A percentile compares a stretch with the other conserved stretches of the same genome.
Evolutionary conservation across 1,284 basidiomycete genomes (phyloP).

Genomic region (Fomitopsis palustris): DNA sequence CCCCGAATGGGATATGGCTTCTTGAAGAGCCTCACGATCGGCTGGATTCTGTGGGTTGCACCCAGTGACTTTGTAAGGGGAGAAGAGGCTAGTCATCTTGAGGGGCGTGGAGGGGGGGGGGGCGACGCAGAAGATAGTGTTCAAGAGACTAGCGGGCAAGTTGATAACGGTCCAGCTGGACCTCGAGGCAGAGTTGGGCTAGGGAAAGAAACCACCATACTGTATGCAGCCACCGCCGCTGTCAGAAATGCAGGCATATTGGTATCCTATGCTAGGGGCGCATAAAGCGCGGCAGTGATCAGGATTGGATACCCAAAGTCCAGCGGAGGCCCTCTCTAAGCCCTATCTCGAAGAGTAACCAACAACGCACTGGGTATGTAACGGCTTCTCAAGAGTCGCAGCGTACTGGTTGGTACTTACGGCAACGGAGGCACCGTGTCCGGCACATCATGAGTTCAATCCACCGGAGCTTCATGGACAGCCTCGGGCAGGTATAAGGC

Average conservation of each 20-base stretch:
- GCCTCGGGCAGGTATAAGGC: no score
- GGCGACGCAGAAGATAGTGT: background rate
- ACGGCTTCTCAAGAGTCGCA: no score
- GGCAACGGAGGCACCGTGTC: no score
- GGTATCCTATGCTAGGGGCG: no score
- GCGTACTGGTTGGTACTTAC: no score
- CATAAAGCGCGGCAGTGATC: no score
- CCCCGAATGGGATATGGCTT: constrained; percentile 11
- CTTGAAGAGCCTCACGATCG: background rate
- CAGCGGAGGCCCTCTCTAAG: no score
- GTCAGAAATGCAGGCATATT: background rate
- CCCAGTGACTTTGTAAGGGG: background rate
- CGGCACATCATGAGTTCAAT: no score
- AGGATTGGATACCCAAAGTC: no score
- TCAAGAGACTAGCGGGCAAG: background rate
- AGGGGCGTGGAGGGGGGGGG: background rate
- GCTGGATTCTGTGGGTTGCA: background rate
- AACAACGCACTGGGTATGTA: no score
- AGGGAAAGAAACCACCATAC: background rate
- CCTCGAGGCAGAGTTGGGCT: background rate
- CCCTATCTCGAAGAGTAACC: no score
- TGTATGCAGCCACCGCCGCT: background rate
- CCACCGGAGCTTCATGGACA: no score
- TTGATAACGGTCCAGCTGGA: background rate
- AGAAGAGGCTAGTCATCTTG: background rate